These are phyloP conservation scores for Amanita jacksonii DNA, from an alignment of 768 basidiomycete genomes.

Conservation along the genomic window DNA sequence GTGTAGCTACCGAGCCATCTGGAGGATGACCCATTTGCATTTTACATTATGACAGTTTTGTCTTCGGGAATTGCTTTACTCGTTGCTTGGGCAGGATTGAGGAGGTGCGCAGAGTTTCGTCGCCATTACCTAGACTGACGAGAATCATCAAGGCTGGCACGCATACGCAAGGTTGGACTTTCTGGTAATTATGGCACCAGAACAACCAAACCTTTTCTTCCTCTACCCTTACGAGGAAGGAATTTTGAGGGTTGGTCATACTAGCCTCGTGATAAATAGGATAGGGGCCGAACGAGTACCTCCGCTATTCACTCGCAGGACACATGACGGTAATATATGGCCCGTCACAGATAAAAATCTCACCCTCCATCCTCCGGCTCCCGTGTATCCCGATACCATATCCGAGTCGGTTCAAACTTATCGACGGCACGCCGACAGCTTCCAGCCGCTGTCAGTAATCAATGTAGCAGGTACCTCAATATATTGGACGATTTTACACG, in stretches of 20 bases:
- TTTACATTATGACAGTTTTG: constrained; percentile 51
- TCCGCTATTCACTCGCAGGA: not conserved
- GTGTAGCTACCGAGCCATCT: constrained; percentile 62
- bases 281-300: not conserved
- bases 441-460: too few relatives aligned
- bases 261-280: not conserved
- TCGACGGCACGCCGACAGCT: too few relatives aligned
- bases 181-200: constrained; percentile 24
- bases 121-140: constrained; percentile 6
- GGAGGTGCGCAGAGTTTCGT: constrained; percentile 33
- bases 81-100: constrained; percentile 57
- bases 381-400: too few relatives aligned
- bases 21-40: constrained; percentile 67
- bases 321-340: not conserved
- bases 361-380: too few relatives aligned
- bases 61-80: constrained; percentile 50
- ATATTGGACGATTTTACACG: too few relatives aligned
- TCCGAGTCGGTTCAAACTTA: too few relatives aligned
- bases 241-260: constrained; percentile 33
- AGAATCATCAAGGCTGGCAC: constrained; percentile 25
- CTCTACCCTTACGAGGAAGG: constrained; percentile 35
- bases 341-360: not conserved
- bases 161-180: constrained; percentile 38
- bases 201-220: constrained; percentile 30
- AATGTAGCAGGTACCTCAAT: too few relatives aligned